Evolutionary conservation across 2,329 filamentous ascomycete species (phyloP).

Genomic region (Hymenoscyphus occultus): DNA sequence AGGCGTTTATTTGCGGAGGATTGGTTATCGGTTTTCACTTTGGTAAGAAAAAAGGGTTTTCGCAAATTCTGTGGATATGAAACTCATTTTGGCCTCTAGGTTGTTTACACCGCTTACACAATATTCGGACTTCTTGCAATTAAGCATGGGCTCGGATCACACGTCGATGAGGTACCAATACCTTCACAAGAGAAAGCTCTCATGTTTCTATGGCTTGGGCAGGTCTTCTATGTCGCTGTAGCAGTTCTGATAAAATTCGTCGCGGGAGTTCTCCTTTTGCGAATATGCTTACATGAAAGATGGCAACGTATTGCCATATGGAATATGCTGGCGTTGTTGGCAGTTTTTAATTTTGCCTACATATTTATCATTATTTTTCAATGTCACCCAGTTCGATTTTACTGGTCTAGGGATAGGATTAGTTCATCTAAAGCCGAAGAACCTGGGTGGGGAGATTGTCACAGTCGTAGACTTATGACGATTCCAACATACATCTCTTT

Average conservation of each 20-base stretch:
- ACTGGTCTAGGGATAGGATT: conserved; percentile 34
- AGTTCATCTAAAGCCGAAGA: conserved; percentile 3
- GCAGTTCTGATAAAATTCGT: conserved; percentile 39
- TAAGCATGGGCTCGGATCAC: conserved; percentile 22
- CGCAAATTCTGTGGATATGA: neutral
- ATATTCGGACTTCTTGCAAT: conserved; percentile 16
- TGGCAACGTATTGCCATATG: conserved; percentile 35
- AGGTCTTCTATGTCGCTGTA: conserved; percentile 37
- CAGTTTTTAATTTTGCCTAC: conserved; percentile 37
- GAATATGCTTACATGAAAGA: conserved; percentile 31
- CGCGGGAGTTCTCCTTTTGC: conserved; percentile 37
- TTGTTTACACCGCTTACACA: conserved; percentile 19
- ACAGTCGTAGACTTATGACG: conserved; percentile 27
- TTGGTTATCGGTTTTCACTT: conserved; percentile 46
- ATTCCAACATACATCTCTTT: conserved; percentile 39
- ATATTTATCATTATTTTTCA: conserved; percentile 38
- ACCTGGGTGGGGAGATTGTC: conserved; percentile 32
- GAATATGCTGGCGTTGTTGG: conserved; percentile 32
- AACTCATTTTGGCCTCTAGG: neutral
- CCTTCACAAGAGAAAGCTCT: conserved; percentile 16
- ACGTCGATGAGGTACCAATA: conserved; percentile 15
- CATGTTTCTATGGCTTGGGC: conserved; percentile 33
- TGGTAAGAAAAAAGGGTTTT: conserved; percentile 16
- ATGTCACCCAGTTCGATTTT: conserved; percentile 37
- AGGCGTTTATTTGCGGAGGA: conserved; percentile 46